Base-by-base conservation (phyloP, 768 basidiomycete genomes). In the Tulasnella sp. region DNA sequence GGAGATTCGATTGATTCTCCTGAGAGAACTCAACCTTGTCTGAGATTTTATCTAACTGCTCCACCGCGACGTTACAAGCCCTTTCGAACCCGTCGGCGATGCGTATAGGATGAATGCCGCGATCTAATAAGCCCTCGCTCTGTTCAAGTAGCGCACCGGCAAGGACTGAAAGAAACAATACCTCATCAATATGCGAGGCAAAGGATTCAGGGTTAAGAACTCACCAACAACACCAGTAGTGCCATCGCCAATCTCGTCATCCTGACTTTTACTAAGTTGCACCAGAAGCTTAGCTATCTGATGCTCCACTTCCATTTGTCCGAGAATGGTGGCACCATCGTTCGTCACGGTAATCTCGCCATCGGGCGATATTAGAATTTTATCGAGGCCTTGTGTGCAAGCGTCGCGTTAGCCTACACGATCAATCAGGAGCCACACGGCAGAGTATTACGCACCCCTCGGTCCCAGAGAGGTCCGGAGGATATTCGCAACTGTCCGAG, bases 311-410 rank as follows among this genome's bases (percentile, higher is more conserved):
- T 96, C 91, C 93, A 99, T 97, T 76, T 97, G 95, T 23, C 92
- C 83, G 59, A 99, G 77, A 66, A 99, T 99, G 23, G 96, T 99
- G 4, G 96, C 96, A 51, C 96, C 96, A 73, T 99, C 96, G 73
- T 99, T 99, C 13, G 96, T 98, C 38, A 98, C 95, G 30, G 94
- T 98, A 68, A 99, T 98, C 67, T 99, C 96, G 51, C 96, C 96
- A 76, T 98, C 96, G 21, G 94, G 85, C 27, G 89, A 91, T 65
- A 93, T 91, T 66, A 93, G 80, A 67, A 93, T 91, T 80, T 93
- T 93, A 77, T 93, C 90, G 51, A 97, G 81, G 45, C 95, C 92
- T 95, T 63, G 11, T 23, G n/a, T 38, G 11, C 53, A 15, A 56
- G 13, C n/a, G 49, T 58, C 21, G 29, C 1, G n/a, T 56, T 30